Conservation (phyloP, 2,329 filamentous ascomycete genomes). For the Rhytidhysteron rufulum region DNA sequence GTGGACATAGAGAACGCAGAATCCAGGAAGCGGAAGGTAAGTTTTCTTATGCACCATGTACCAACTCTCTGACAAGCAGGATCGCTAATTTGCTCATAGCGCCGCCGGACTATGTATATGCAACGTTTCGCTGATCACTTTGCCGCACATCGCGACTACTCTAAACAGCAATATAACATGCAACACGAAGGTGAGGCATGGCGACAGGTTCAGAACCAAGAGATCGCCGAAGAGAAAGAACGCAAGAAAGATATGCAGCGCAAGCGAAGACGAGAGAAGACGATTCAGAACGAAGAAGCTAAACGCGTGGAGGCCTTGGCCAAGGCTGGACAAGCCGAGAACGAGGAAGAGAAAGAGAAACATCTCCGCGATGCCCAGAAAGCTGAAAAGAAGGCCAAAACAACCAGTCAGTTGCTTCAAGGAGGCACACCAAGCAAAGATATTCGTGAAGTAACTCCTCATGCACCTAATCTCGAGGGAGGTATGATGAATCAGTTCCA, state of each 20-base stretch:
- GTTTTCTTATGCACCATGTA: constrained; percentile 19
- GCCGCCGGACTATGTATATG: constrained; percentile 56
- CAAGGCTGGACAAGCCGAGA: constrained; percentile 71
- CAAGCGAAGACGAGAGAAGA: constrained; percentile 91
- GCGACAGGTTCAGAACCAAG: constrained; percentile 82
- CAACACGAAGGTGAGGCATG: constrained; percentile 77
- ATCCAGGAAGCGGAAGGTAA: constrained; percentile 58
- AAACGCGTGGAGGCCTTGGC: constrained; percentile 78
- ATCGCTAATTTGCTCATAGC: constrained; percentile 40
- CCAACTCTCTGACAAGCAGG: no score
- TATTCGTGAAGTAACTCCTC: constrained; percentile 64
- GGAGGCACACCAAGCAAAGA: constrained; percentile 74
- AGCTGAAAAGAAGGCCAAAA: constrained; percentile 86
- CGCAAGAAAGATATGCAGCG: constrained; percentile 99
- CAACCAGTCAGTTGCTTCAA: constrained; percentile 82
- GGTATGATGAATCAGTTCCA: constrained; percentile 84
- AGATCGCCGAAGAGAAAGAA: constrained; percentile 92
- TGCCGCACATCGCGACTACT: constrained; percentile 63
- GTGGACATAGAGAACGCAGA: constrained; percentile 64
- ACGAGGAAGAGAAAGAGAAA: constrained; percentile 77
- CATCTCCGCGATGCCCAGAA: constrained; percentile 83
- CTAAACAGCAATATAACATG: constrained; percentile 72
- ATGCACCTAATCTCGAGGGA: constrained; percentile 78
- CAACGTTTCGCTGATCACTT: constrained; percentile 58
- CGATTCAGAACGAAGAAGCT: constrained; percentile 79